phyloP scores from a whole-genome alignment of 2,329 filamentous ascomycete genomes.

The Plectosphaerella plurivora region DNA sequence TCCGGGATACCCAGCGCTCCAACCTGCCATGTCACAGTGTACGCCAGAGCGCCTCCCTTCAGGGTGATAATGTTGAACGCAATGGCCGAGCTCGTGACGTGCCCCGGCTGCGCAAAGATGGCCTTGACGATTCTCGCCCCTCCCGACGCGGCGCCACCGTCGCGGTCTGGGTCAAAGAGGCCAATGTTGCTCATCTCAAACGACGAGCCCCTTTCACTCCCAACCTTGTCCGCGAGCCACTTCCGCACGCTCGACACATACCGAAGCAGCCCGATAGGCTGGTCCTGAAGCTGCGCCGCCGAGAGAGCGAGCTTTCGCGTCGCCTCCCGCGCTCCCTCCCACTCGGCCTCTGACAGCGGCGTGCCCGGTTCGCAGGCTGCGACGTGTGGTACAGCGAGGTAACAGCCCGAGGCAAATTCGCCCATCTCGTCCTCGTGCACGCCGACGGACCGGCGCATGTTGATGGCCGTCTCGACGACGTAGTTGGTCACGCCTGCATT shows the following conservation, averaged over 20 bases:
- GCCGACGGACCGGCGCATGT: conserved; percentile 30
- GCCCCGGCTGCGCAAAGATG: conserved; percentile 38
- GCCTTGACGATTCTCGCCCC: conserved; percentile 23
- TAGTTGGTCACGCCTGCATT: conserved; percentile 22
- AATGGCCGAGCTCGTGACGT: conserved; percentile 29
- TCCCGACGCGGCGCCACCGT: background rate
- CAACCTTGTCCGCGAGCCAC: conserved; percentile 33
- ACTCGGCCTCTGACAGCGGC: conserved; percentile 18
- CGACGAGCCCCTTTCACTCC: conserved; percentile 29
- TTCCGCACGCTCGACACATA: conserved; percentile 32
- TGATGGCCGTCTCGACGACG: conserved; percentile 30
- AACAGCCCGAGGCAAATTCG: conserved; percentile 24
- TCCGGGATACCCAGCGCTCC: conserved; percentile 32
- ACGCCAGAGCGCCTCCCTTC: conserved; percentile 29
- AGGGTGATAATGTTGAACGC: conserved; percentile 35
- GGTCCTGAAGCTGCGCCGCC: conserved; percentile 16
- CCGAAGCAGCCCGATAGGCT: conserved; percentile 33
- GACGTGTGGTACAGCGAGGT: conserved; percentile 14
- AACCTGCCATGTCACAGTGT: conserved; percentile 35
- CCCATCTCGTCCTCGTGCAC: conserved; percentile 27
- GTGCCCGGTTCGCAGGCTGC: conserved; percentile 1
- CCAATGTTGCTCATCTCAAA: conserved; percentile 42
- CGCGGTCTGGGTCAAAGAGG: conserved; percentile 18
- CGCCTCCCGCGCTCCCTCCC: conserved; percentile 24
- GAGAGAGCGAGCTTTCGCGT: conserved; percentile 25